Evolutionary conservation across 2,329 filamentous ascomycete genomes (phyloP).

Genomic region (Stemphylium beticola): DNA sequence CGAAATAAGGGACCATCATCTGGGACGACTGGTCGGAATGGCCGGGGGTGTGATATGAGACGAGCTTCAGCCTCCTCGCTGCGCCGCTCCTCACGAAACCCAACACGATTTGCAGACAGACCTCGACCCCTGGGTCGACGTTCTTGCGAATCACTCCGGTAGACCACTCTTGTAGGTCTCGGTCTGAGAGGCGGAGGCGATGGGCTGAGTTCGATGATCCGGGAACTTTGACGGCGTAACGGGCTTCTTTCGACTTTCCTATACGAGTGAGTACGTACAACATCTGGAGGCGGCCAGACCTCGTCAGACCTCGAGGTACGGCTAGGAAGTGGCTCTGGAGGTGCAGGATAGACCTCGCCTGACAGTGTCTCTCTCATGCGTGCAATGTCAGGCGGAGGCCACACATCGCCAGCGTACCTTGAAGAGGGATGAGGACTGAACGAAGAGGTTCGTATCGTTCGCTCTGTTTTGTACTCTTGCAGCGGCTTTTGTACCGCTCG

Average conservation of each 20-base stretch:
- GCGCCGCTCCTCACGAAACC: conserved; percentile 9
- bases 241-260: conserved; percentile 18
- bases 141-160: conserved; percentile 26
- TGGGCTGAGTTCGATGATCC: conserved; percentile 32
- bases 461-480: conserved; percentile 11
- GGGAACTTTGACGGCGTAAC: conserved; percentile 16
- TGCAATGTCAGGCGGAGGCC: conserved; percentile 27
- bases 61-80: conserved; percentile 30
- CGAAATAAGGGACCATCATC: conserved; percentile 21
- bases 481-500: conserved; percentile 29
- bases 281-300: conserved; percentile 34
- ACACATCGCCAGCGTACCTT: conserved; percentile 23
- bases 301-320: conserved; percentile 17
- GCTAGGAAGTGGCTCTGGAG: conserved; percentile 4
- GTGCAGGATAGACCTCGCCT: conserved; percentile 1
- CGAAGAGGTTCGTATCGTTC: conserved; percentile 25
- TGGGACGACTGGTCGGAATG: conserved; percentile 29
- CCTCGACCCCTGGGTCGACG: conserved; percentile 17
- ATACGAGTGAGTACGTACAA: conserved; percentile 31
- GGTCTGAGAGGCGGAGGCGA: conserved; percentile 29
- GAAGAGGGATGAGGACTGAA: conserved; percentile 27
- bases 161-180: conserved; percentile 19
- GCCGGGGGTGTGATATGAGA: conserved; percentile 33
- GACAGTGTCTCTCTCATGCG: conserved; percentile 8
- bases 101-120: conserved; percentile 16